Percentiles rank a stretch among this genome's conserved stretches.
These are phyloP conservation scores for Eutrema japonicum DNA, from an alignment of 345 rosid genomes.

Conservation along the genomic window DNA sequence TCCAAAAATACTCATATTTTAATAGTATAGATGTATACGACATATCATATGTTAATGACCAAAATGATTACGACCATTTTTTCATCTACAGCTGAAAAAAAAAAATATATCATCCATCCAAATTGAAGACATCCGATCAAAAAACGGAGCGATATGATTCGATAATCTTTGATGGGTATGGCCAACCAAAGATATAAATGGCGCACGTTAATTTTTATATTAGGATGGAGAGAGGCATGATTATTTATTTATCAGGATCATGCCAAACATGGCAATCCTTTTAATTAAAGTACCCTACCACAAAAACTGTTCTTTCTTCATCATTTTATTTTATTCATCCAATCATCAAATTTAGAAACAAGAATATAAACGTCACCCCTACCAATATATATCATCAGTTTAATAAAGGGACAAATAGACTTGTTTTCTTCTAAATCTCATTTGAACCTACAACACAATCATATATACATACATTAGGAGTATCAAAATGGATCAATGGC, in stretches of 20 bases:
- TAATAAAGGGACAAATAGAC: neutral
- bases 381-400: neutral
- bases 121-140: too few relatives aligned
- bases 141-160: neutral
- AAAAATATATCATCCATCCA: too few relatives aligned
- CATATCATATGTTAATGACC: too few relatives aligned
- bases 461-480: neutral
- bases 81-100: too few relatives aligned
- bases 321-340: constrained; percentile 16
- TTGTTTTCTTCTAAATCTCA: constrained; percentile 1
- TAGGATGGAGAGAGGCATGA: neutral
- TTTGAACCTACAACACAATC: constrained; percentile 3
- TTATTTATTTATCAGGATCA: constrained; percentile 6
- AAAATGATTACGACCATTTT: too few relatives aligned
- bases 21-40: neutral
- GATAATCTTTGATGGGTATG: constrained; percentile 1
- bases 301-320: neutral
- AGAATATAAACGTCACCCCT: constrained; percentile 17
- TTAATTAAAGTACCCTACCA: constrained; percentile 16
- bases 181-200: constrained; percentile 7
- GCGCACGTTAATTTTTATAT: neutral
- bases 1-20: too few relatives aligned
- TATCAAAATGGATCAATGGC: too few relatives aligned
- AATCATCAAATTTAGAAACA: constrained; percentile 7
- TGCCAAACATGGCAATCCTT: constrained; percentile 31